phyloP scores from a whole-genome alignment of 176 grass and related monocot genomes.

The Raddia distichophylla region DNA sequence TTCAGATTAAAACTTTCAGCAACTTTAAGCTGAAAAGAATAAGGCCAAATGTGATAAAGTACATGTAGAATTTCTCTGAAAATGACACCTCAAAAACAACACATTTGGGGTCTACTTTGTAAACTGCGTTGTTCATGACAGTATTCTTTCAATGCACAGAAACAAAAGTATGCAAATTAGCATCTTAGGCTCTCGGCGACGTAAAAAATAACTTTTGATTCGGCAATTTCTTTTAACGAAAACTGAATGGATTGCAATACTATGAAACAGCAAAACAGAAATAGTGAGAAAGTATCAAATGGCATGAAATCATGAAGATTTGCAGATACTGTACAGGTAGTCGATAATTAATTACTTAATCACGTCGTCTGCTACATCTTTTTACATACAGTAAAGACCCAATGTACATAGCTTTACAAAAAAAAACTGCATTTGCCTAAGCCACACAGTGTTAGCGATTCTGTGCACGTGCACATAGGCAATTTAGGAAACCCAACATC shows the following conservation, averaged over 20 bases:
- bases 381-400: background rate
- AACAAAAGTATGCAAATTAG: background rate
- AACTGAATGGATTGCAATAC: background rate
- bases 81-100: background rate
- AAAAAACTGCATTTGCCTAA: background rate
- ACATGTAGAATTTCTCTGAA: background rate
- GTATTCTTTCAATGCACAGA: background rate
- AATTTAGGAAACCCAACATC: background rate
- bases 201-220: background rate
- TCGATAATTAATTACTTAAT: background rate
- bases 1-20: too few relatives aligned
- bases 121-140: background rate
- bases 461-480: background rate
- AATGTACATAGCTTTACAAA: background rate
- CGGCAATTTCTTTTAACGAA: background rate
- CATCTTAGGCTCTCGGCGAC: background rate
- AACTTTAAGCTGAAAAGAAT: too few relatives aligned
- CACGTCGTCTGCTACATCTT: background rate
- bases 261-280: background rate
- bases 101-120: background rate
- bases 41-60: background rate
- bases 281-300: background rate
- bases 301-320: background rate
- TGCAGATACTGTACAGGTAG: background rate
- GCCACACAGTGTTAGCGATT: background rate